phyloP scores from a whole-genome alignment of 1,139 yeast genomes.

The Debaryomyces nepalensis region DNA sequence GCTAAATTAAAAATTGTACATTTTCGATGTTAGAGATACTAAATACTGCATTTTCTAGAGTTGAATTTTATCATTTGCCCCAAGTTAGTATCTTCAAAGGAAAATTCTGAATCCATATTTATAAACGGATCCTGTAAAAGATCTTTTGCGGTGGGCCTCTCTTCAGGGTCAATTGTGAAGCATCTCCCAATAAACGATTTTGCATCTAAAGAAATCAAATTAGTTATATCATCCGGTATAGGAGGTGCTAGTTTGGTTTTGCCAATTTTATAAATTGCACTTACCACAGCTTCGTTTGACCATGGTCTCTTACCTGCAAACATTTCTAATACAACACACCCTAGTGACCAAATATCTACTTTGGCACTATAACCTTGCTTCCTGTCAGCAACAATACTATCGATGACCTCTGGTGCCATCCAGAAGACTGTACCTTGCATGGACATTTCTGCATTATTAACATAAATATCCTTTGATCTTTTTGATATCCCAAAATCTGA shows the following conservation, averaged over 20 bases:
- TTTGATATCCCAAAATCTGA: conserved; percentile 97
- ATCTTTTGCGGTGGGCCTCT: conserved; percentile 84
- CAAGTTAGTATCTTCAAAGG: conserved; percentile 66
- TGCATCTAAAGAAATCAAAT: conserved; percentile 65
- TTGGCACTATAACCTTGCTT: conserved; percentile 96
- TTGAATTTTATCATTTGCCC: conserved; percentile 50
- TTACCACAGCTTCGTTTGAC: conserved; percentile 79
- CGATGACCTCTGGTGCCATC: conserved; percentile 99
- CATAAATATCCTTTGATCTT: conserved; percentile 82
- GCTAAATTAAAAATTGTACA: conserved; percentile 3
- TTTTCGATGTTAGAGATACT: background rate
- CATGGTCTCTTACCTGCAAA: conserved; percentile 85
- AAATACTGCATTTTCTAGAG: conserved; percentile 26
- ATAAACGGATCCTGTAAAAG: conserved; percentile 70
- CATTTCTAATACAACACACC: conserved; percentile 97
- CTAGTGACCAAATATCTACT: conserved; percentile 90
- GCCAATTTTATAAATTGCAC: conserved; percentile 78
- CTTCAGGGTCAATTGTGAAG: conserved; percentile 78
- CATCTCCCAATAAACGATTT: conserved; percentile 74
- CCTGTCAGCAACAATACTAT: conserved; percentile 71
- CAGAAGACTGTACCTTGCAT: conserved; percentile 98
- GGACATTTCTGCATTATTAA: conserved; percentile 93
- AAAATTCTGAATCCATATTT: conserved; percentile 49
- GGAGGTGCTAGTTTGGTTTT: conserved; percentile 88
- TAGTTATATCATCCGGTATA: conserved; percentile 82